Evolutionary conservation across 2,329 filamentous ascomycete species (phyloP).

Genomic region (Penicillium griseofulvum): DNA sequence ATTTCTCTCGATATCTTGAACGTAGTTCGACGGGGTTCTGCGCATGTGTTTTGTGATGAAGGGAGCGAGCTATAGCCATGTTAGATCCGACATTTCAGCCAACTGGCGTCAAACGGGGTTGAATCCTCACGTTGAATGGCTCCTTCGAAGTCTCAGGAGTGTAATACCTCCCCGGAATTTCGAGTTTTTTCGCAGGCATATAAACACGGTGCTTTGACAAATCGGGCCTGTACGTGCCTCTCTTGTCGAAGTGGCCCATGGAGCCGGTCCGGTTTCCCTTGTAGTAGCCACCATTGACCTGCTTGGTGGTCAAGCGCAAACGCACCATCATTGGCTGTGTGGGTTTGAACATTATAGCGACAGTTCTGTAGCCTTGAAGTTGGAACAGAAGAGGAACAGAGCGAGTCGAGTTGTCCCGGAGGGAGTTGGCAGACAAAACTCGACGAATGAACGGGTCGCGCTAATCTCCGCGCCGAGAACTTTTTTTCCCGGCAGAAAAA

Average conservation of each 20-base stretch:
- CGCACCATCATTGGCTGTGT: slow-evolving; percentile 59
- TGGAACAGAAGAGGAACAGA: slow-evolving; percentile 3
- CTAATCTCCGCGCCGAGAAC: slow-evolving; percentile 36
- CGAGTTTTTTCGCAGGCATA: slow-evolving; percentile 41
- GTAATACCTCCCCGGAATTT: neutral
- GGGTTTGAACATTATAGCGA: slow-evolving; percentile 43
- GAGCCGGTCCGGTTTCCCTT: slow-evolving; percentile 89
- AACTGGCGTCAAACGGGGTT: slow-evolving; percentile 12
- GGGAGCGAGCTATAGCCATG: slow-evolving; percentile 40
- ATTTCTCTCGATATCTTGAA: slow-evolving; percentile 31
- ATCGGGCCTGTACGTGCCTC: slow-evolving; percentile 68
- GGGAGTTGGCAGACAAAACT: slow-evolving; percentile 11
- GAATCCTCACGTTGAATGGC: slow-evolving; percentile 1
- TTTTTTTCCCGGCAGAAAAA: slow-evolving; percentile 34
- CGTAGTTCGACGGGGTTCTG: slow-evolving; percentile 21
- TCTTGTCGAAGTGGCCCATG: slow-evolving; percentile 74
- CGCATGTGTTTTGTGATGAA: slow-evolving; percentile 46
- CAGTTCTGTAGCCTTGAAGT: slow-evolving; percentile 1
- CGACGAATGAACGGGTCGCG: slow-evolving; percentile 26
- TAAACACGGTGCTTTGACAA: slow-evolving; percentile 88
- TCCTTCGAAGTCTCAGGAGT: neutral
- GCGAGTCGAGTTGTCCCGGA: slow-evolving; percentile 20
- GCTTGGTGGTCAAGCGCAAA: slow-evolving; percentile 88
- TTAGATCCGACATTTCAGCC: slow-evolving; percentile 7
- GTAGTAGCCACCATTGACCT: slow-evolving; percentile 91